Evolutionary conservation across 2,329 filamentous ascomycete species (phyloP).

Genomic region (Nemania serpens): DNA sequence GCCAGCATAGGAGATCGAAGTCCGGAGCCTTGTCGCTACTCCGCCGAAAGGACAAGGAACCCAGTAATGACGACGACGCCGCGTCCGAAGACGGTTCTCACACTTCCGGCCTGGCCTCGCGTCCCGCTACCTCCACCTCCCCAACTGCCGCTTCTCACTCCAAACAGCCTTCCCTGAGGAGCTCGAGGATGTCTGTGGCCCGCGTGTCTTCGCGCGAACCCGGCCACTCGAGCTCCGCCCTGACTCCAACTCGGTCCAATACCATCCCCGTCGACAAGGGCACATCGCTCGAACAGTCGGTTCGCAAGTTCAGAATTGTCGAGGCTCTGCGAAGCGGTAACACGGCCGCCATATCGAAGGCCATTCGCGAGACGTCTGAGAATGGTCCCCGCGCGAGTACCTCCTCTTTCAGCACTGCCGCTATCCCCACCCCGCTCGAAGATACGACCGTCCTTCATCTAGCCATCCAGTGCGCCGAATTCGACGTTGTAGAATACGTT

Average conservation of each 20-base stretch:
- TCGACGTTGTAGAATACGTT: conserved; percentile 92
- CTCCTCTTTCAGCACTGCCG: conserved; percentile 53
- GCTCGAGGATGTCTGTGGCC: conserved; percentile 54
- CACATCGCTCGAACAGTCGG: conserved; percentile 82
- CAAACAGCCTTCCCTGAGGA: conserved; percentile 47
- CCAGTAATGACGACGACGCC: conserved; percentile 52
- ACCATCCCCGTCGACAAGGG: conserved; percentile 46
- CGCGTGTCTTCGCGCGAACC: conserved; percentile 46
- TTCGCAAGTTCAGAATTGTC: conserved; percentile 91
- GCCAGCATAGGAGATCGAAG: conserved; percentile 59
- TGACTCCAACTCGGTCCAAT: conserved; percentile 30
- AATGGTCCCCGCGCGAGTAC: conserved; percentile 59
- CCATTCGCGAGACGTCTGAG: conserved; percentile 70
- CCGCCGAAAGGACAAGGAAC: conserved; percentile 53
- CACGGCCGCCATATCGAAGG: conserved; percentile 85
- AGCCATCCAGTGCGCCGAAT: conserved; percentile 93
- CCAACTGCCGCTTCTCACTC: conserved; percentile 45
- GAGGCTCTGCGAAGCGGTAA: conserved; percentile 91
- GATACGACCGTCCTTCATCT: conserved; percentile 92
- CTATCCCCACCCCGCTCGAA: conserved; percentile 58
- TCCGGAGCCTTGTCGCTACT: conserved; percentile 59
- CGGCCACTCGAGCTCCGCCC: conserved; percentile 11
- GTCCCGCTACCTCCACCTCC: conserved; percentile 43
- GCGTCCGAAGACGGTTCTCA: conserved; percentile 54
- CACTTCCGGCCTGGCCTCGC: conserved; percentile 40